Base-by-base conservation (phyloP, 2,329 filamentous ascomycete genomes). In the Trichoderma cornu-damae region DNA sequence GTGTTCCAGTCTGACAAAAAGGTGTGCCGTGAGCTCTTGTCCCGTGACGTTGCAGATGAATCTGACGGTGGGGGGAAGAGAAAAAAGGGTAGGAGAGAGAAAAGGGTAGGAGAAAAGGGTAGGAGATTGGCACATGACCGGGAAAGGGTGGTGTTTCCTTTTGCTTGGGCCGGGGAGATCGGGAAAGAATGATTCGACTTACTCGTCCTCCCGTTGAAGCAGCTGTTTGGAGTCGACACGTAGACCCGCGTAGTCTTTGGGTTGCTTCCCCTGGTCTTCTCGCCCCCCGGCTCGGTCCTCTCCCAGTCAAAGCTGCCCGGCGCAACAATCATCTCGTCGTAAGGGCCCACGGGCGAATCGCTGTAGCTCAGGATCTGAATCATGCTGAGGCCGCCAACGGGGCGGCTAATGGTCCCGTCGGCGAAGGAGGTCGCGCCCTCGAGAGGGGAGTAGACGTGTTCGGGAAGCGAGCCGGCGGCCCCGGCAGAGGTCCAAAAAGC, bases 121-220 rank as follows among this genome's bases (percentile, higher is more conserved):
- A n/a, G n/a, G n/a, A n/a, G n/a, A n/a, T n/a, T n/a, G n/a, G n/a
- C n/a, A n/a, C n/a, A n/a, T n/a, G n/a, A n/a, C n/a, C n/a, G n/a
- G n/a, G n/a, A n/a, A n/a, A n/a, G n/a, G n/a, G n/a, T n/a, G n/a
- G n/a, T n/a, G n/a, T n/a, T n/a, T n/a, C n/a, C n/a, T n/a, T n/a
- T n/a, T n/a, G n/a, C n/a, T n/a, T n/a, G n/a, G n/a, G n/a, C n/a
- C n/a, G n/a, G n/a, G n/a, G n/a, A n/a, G n/a, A n/a, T n/a, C n/a
- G n/a, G n/a, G 12, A 26, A 26, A 8, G 3, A 7, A 6, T 3
- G 20, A 7, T 3, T n/a, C n/a, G 9, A 67, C 72, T 64, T 63
- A 80, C 78, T 79, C 30, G 69, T 73, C 37, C 79, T 68, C 7
- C 79, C 80, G 58, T 82, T 82, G 67, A 76, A 81, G 61, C 76